Percentiles rank a stretch among this genome's conserved stretches.
phyloP scores from a whole-genome alignment of 352 stramenopile genomes.

The Phytopythium cucurbitacearum region DNA sequence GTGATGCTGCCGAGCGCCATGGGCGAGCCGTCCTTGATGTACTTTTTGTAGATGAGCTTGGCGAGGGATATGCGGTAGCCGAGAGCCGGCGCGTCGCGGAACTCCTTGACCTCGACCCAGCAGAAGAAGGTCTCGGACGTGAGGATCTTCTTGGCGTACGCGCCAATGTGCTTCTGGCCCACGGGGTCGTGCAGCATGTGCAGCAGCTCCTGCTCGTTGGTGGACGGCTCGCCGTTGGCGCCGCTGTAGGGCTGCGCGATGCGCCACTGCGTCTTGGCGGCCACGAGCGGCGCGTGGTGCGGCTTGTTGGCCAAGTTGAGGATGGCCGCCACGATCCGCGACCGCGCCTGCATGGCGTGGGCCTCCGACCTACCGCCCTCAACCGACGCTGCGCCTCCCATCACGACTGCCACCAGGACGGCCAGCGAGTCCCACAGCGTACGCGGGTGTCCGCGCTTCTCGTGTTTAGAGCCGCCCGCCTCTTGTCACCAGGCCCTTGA shows the following conservation, averaged over 20 bases:
- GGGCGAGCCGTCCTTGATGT: conserved; percentile 68
- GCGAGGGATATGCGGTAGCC: conserved; percentile 69
- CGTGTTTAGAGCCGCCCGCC: too few relatives aligned
- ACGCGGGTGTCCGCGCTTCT: too few relatives aligned
- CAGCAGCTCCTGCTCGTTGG: conserved; percentile 65
- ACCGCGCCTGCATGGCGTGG: conserved; percentile 36
- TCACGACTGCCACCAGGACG: conserved; percentile 1
- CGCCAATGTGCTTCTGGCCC: conserved; percentile 76
- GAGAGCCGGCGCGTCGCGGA: conserved; percentile 54
- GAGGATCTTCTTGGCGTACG: conserved; percentile 80
- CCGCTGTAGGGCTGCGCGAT: conserved; percentile 51
- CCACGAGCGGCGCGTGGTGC: conserved; percentile 63
- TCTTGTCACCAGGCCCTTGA: too few relatives aligned
- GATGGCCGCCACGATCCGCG: conserved; percentile 42
- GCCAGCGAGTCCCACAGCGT: too few relatives aligned
- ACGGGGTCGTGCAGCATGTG: conserved; percentile 72
- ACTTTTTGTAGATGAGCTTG: conserved; percentile 86
- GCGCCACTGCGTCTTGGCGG: conserved; percentile 77
- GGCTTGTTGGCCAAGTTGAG: conserved; percentile 56
- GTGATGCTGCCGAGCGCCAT: conserved; percentile 78
- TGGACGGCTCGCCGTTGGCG: conserved; percentile 36
- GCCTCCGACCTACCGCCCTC: conserved; percentile 11
- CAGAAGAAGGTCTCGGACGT: conserved; percentile 83
- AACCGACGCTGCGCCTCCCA: conserved; percentile 42
- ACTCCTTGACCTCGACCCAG: conserved; percentile 86